phyloP scores from a whole-genome alignment of 2,329 filamentous ascomycete species.

The Trichophyton schoenleinii region DNA sequence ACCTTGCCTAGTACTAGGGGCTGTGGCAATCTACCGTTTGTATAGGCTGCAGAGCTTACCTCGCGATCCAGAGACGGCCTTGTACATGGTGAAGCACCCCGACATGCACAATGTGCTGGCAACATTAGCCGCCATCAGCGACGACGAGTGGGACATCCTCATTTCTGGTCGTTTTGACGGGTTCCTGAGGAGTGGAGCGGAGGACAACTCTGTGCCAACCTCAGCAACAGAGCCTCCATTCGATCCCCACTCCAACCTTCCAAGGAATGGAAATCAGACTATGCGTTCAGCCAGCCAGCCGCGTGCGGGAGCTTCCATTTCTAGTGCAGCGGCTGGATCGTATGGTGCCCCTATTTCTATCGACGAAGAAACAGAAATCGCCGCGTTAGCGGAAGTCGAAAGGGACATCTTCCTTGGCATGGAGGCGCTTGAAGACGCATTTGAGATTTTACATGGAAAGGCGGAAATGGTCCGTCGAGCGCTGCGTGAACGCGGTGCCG shows the following conservation, averaged over 20 bases:
- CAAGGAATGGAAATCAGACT: constrained; percentile 19
- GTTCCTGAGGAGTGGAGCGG: constrained; percentile 86
- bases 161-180: constrained; percentile 90
- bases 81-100: constrained; percentile 74
- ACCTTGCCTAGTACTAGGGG: constrained; percentile 61
- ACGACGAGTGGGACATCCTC: constrained; percentile 92
- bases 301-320: constrained; percentile 23
- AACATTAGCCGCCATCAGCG: constrained; percentile 75
- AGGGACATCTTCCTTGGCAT: constrained; percentile 87
- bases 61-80: constrained; percentile 71
- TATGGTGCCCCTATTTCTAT: constrained; percentile 68
- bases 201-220: constrained; percentile 35
- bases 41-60: constrained; percentile 64
- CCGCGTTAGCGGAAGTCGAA: constrained; percentile 78
- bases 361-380: constrained; percentile 89
- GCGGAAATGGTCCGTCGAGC: constrained; percentile 69
- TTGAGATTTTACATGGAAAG: constrained; percentile 76
- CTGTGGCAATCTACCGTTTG: constrained; percentile 67
- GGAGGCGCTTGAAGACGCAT: constrained; percentile 88
- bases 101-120: constrained; percentile 73
- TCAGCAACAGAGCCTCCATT: constrained; percentile 15
- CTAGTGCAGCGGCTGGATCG: constrained; percentile 45
- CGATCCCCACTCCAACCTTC: constrained; percentile 23
- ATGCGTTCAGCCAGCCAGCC: constrained; percentile 30
- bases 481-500: constrained; percentile 70